These are phyloP conservation scores for Lunularia cruciata DNA, from an alignment of 225 moss, liverwort and hornwort species.

Conservation along the genomic window DNA sequence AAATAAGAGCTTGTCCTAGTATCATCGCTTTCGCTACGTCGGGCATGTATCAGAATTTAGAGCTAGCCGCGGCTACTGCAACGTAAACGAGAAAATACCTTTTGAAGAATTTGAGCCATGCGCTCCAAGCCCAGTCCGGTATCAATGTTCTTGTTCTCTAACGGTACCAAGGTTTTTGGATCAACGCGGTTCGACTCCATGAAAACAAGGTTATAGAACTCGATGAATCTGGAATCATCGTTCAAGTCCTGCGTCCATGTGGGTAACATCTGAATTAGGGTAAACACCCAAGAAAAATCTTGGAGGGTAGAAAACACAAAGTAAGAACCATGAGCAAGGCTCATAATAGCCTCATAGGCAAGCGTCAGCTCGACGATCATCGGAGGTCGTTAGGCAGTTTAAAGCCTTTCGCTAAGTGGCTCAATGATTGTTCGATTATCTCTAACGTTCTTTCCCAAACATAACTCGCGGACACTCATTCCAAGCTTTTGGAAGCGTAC, in stretches of 20 bases:
- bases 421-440: no score
- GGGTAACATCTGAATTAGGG: no score
- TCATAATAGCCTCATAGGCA: no score
- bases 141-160: slow-evolving; percentile 84
- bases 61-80: background rate
- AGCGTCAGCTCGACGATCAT: no score
- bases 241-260: slow-evolving; percentile 68
- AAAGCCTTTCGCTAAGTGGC: no score
- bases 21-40: background rate
- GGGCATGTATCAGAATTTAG: background rate
- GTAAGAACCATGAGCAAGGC: no score
- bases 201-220: slow-evolving; percentile 93
- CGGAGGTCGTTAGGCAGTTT: no score
- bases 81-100: slow-evolving; percentile 36
- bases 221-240: slow-evolving; percentile 87
- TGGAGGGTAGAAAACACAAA: no score
- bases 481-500: no score
- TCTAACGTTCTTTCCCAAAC: no score
- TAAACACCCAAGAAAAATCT: no score
- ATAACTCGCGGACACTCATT: no score
- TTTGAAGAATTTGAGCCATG: slow-evolving; percentile 92
- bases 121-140: slow-evolving; percentile 94
- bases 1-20: background rate
- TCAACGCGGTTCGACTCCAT: slow-evolving; percentile 87
- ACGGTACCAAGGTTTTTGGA: slow-evolving; percentile 61